These are phyloP conservation scores for Lactarius indigo DNA, from an alignment of 768 basidiomycete species.

Conservation along the genomic window DNA sequence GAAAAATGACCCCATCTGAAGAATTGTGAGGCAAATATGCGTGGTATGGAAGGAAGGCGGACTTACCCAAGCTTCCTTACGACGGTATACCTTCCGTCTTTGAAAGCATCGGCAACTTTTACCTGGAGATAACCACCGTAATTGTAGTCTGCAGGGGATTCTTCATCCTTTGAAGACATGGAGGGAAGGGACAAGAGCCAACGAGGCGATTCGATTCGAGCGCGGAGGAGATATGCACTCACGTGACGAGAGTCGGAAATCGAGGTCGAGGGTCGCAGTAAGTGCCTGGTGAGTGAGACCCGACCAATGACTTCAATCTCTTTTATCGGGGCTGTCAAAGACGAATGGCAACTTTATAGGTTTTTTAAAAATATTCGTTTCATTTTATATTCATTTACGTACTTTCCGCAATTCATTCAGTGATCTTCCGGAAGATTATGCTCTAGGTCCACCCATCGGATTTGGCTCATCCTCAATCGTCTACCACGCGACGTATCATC, in stretches of 20 bases:
- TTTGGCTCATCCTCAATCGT: conserved; percentile 93
- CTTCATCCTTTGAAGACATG: conserved; percentile 67
- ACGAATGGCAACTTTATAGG: conserved; percentile 84
- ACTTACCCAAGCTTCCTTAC: conserved; percentile 85
- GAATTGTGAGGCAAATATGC: conserved; percentile 23
- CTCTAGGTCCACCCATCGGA: conserved; percentile 73
- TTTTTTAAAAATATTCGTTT: conserved; percentile 31
- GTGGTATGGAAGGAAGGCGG: conserved; percentile 12
- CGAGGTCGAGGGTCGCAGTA: not conserved
- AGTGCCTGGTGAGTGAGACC: not conserved
- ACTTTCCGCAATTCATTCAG: conserved; percentile 36
- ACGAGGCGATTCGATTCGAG: not conserved
- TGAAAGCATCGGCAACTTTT: conserved; percentile 75
- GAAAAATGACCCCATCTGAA: conserved; percentile 92
- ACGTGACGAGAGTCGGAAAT: not conserved
- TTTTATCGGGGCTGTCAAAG: conserved; percentile 80
- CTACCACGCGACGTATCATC: conserved; percentile 67
- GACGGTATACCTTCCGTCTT: conserved; percentile 77
- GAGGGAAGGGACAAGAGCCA: conserved; percentile 45
- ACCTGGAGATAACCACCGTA: conserved; percentile 67
- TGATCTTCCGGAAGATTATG: conserved; percentile 68
- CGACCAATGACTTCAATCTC: not conserved
- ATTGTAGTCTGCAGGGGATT: conserved; percentile 81
- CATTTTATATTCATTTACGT: not conserved
- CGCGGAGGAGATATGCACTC: not conserved